Base-by-base conservation (phyloP, 495 filamentous ascomycete genomes). In the Penicillium atrosanguineum region DNA sequence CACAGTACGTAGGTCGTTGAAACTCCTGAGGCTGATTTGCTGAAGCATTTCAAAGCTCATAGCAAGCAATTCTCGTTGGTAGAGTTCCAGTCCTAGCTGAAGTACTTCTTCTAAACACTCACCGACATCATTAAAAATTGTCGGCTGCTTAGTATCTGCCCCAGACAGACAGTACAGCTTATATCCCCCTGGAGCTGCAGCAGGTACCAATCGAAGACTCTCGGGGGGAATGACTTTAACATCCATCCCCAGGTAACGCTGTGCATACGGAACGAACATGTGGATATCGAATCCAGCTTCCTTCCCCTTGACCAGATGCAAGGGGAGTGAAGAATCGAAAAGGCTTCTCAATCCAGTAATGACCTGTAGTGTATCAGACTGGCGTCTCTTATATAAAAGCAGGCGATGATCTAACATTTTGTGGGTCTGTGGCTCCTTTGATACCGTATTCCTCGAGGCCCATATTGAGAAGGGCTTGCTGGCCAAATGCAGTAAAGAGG, bases 1-100 rank as follows among this genome's bases (percentile, higher is more conserved):
- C 7, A 79, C 61, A 9, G 69, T 73, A 7, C 74, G 66, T 38
- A 79, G 61, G 47, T 79, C 72, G 34, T 79, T 77, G 44, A 68
- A 69, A 50, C 74, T 73, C 6, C 65, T 52, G 7, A 62, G 31
- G 11, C 61, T 63, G 16, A 77, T 18, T 19, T 73, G 58, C 0
- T 52, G 65, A 7, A 65, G 56, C 42, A 75, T 57, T 18, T 75
- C 67, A 0, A 47, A 43, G 4, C 29, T 8, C 3, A 79, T 31
- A 12, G 36, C 55, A 25, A 47, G 49, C 6, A 79, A 41, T 52
- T 79, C 76, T 5, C 61, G 56, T 40, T 76, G 75, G 29, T 77
- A 69, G 2, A 79, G 57, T 51, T 77, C 73, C 7, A 78, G 62
- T 3, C 61, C 59, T 34, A 79, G 44, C 39, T 79, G 76, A 40